Percentiles rank a stretch among this genome's conserved stretches.
Conservation (phyloP, 73 alveolate genomes). For the Paramecium octaurelia region DNA sequence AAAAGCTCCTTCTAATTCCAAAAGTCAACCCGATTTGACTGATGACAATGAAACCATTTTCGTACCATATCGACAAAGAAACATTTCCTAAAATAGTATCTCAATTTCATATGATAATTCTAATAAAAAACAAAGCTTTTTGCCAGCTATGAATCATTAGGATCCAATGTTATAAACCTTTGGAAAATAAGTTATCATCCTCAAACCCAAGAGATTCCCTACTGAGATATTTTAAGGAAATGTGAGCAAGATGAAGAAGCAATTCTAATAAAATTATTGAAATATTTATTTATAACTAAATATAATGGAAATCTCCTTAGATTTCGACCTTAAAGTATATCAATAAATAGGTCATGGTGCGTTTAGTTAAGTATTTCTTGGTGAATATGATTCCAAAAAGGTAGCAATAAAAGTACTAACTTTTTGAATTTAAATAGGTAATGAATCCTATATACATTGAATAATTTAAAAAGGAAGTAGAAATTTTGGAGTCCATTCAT, state of each 20-base stretch:
- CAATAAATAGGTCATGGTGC: not conserved
- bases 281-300: not conserved
- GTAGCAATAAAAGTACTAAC: slow-evolving; percentile 5
- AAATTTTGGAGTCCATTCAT: not conserved
- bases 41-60: not conserved
- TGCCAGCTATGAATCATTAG: not conserved
- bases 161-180: slow-evolving; percentile 24
- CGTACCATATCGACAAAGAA: not conserved
- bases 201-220: slow-evolving; percentile 3
- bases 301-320: not conserved
- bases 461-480: not conserved
- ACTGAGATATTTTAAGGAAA: slow-evolving; percentile 23
- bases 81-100: not conserved
- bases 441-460: not conserved
- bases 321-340: not conserved
- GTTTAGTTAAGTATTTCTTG: not conserved
- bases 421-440: not conserved
- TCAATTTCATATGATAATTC: not conserved
- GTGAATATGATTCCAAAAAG: not conserved
- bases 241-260: slow-evolving; percentile 35
- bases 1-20: not conserved
- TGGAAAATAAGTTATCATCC: not conserved
- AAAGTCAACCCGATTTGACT: slow-evolving; percentile 14
- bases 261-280: slow-evolving; percentile 36
- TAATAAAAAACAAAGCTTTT: not conserved